Evolutionary conservation across 179 eudicot genomes (phyloP), one percentile per base, ranked within the genome.

Genomic region (Sideroxylon spinosum): DNA sequence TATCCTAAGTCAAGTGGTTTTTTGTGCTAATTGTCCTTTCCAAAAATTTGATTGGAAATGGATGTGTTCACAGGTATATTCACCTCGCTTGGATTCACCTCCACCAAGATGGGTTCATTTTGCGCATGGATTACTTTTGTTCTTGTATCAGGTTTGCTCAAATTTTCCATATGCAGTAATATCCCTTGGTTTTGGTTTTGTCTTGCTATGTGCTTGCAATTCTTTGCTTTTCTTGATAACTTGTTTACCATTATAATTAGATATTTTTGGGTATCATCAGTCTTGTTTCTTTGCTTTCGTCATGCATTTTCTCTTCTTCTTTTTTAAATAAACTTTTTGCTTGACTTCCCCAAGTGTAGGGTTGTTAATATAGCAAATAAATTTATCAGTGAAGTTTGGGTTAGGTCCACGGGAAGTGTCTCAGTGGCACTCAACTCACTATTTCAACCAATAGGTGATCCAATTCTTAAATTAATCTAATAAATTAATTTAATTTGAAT

Each of bases 101-200:
- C 99, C 99, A 46, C 99, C 99, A 26, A 91, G 99, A 87, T 96
- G 99, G 99, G 98, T 96, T 76, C 84, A 91, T 83, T 88, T 96
- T 88, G 91, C 90, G 55, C 99, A 96, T 71, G 99, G 99, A 64
- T 79, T 96, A 71, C 91, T 96, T 66, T 97, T 96, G 48, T 96
- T 96, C 79, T 80, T 96, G 77, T 96, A 96, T 82, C 99, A 96
- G 96, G 98, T 96, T 85, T 83, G 86, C 56, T 78, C 76, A 16
- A 14, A 61, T 12, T 44, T 59, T 72, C 19, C 46, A 11, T 68
- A 16, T 62, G 50, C 37, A 28, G 71, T 61, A 9, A 28, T 72
- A 28, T 29, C 44, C 13, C 32, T 14, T 61, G 12, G 69, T 50
- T 25, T 14, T 61, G 12, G 69, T 50, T 25, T 19, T 62, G 29